Base-by-base conservation (phyloP, 306 rosid species). In the Pyrus betulifolia region DNA sequence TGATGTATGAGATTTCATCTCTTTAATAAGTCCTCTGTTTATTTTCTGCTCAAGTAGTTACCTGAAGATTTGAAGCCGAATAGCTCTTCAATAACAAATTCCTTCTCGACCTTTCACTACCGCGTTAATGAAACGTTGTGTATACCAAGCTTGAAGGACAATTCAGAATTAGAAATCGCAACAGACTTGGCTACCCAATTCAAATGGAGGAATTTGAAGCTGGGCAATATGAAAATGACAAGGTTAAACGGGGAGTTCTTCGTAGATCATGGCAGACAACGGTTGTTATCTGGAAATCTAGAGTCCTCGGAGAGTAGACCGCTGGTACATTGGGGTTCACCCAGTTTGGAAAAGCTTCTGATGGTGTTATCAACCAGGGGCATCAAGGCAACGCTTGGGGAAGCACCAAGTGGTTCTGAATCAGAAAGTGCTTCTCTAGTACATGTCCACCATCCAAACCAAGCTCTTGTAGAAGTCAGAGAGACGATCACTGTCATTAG, bases 201-300 rank as follows among this genome's bases (percentile, higher is more conserved):
- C 81, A 79, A 78, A 23, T 88, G 93, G 91, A 87, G 78, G 79
- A 86, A 82, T 52, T 83, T 89, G 60, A 77, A 77, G 78, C 86
- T 84, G 12, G 87, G 82, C 78, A 84, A 84, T 69, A 27, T 90
- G 70, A 84, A 74, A 52, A 58, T 89, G 58, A 59, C 91, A 38
- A 86, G 91, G 76, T 80, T 92, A 83, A 90, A 85, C 65, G 96
- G 98, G 31, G 82, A 87, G 65, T 87, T 91, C 25, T 65, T 78
- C 1, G 58, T 89, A 73, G 77, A 84, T 67, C 80, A 82, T 66
- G 93, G 86, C 55, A 87, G 77, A 72, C 83, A 85, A 71, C 75
- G 62, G 77, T 79, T 94, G 80, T 52, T 84, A 33, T 52, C 84
- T 67, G 86, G 23, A 45, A 80, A 59, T 27, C 76, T 76, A 65